Base-by-base conservation (phyloP, 495 filamentous ascomycete species). In the Parmelia sp. region DNA sequence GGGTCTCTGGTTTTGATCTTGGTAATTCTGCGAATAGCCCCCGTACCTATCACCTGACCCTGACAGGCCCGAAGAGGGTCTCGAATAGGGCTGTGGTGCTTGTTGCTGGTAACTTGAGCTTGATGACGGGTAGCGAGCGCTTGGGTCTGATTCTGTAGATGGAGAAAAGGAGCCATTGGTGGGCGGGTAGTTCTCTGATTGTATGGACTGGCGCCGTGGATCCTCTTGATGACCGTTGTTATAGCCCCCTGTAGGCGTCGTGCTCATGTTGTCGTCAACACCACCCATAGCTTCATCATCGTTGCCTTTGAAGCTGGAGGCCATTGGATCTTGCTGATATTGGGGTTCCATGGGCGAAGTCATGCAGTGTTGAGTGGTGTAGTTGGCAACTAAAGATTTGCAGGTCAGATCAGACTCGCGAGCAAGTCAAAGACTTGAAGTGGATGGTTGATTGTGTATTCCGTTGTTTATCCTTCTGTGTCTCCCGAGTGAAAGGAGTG, bases 51-150 rank as follows among this genome's bases (percentile, higher is more conserved):
- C 80, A 14, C 75, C 70, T 29, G 76, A 76, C 64, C 75, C 78
- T 14, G 81, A 83, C 33, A 81, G 64, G 10, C 79, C 79, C 37
- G 82, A 83, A 21, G 79, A 74, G 12, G 82, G 82, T 64, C 82
- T 73, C 10, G 81, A 80, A 65, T 67, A 66, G n/a, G 75, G 71
- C 27, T 77, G 70, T n/a, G 73, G 74, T 33, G 74, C 73, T 27
- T 74, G 74, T 60, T 76, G 77, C 61, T 78, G 80, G 65, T 78
- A 73, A 47, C 62, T 73, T 44, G 77, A 65, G 15, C 74, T 75
- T 15, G 80, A 75, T 31, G 49, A 31, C 3, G 49, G 49, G 14
- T 31, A 19, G 29, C 75, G 77, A 53, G 73, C 67, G 33, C 69
- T 73, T 27, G 74, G 72, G 45, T 83, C 78, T 39, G 69, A 74